Percentiles rank a stretch among this genome's conserved stretches.
Conservation (phyloP, 2,329 filamentous ascomycete genomes). For the Pyrenochaeta sp. region DNA sequence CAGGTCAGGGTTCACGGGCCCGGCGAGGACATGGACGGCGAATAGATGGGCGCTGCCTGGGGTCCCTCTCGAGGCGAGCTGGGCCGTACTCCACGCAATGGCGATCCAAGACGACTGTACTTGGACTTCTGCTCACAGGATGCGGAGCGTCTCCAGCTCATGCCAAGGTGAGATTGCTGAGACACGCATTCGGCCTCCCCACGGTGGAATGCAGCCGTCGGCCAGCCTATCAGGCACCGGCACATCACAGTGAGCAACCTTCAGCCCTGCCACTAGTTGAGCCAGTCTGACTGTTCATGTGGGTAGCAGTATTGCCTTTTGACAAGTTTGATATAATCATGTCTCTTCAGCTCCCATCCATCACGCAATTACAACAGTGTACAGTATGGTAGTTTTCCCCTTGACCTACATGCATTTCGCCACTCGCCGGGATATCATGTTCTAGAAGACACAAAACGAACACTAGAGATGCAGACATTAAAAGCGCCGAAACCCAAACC, state of each 20-base stretch:
- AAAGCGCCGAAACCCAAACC: not conserved
- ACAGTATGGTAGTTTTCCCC: not conserved
- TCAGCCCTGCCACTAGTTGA: slow-evolving; percentile 9
- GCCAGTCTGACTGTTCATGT: too few species aligned
- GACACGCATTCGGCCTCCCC: slow-evolving; percentile 18
- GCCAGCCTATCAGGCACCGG: slow-evolving; percentile 24
- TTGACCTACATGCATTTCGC: not conserved
- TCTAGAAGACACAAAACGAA: slow-evolving; percentile 9
- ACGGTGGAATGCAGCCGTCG: slow-evolving; percentile 8
- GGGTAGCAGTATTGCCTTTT: too few species aligned
- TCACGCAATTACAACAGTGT: not conserved
- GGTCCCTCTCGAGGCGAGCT: not conserved
- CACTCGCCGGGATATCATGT: slow-evolving; percentile 13
- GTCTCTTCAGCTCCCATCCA: not conserved
- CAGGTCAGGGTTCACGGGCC: slow-evolving; percentile 16
- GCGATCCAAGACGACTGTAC: not conserved
- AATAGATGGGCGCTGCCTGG: not conserved
- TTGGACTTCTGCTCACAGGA: not conserved
- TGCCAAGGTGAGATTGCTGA: slow-evolving; percentile 10
- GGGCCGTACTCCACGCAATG: not conserved
- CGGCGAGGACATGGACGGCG: not conserved
- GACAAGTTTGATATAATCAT: not conserved
- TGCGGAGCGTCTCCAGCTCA: not conserved
- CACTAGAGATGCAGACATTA: slow-evolving; percentile 11
- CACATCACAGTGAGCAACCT: slow-evolving; percentile 19